These are phyloP conservation scores for Citrullus amarus DNA, from an alignment of 306 rosid genomes.

Conservation along the genomic window DNA sequence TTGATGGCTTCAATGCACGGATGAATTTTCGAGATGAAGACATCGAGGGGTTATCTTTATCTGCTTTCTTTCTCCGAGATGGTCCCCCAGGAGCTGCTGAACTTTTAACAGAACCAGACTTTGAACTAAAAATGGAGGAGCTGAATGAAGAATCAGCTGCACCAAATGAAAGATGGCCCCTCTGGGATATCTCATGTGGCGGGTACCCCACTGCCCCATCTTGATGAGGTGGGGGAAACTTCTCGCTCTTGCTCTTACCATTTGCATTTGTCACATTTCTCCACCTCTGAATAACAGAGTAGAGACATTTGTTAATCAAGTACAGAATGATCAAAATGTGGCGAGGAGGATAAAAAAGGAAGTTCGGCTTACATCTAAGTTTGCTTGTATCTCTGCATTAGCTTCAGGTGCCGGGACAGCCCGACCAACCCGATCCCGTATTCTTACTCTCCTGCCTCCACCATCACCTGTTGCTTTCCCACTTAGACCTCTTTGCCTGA, in stretches of 20 bases:
- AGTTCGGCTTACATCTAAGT: constrained; percentile 61
- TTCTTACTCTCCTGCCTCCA: constrained; percentile 48
- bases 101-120: constrained; percentile 30
- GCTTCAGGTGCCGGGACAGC: constrained; percentile 96
- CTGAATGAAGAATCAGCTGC: constrained; percentile 43
- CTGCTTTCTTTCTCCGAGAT: constrained; percentile 31
- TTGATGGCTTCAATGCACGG: constrained; percentile 56
- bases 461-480: constrained; percentile 72
- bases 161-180: constrained; percentile 57
- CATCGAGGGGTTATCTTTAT: constrained; percentile 28
- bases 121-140: constrained; percentile 42
- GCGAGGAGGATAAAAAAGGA: neutral
- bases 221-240: constrained; percentile 91
- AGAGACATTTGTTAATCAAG: neutral
- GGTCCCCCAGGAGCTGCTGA: constrained; percentile 33
- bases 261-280: constrained; percentile 57
- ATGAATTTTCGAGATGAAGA: constrained; percentile 58
- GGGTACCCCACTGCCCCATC: constrained; percentile 76
- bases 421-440: constrained; percentile 64
- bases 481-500: constrained; percentile 64
- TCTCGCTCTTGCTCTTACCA: constrained; percentile 89
- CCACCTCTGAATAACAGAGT: constrained; percentile 53
- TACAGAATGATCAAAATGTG: neutral
- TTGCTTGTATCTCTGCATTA: constrained; percentile 82
- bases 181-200: constrained; percentile 40